Conservation (phyloP, 2,329 filamentous ascomycete genomes). For the Neoascochyta sp. region DNA sequence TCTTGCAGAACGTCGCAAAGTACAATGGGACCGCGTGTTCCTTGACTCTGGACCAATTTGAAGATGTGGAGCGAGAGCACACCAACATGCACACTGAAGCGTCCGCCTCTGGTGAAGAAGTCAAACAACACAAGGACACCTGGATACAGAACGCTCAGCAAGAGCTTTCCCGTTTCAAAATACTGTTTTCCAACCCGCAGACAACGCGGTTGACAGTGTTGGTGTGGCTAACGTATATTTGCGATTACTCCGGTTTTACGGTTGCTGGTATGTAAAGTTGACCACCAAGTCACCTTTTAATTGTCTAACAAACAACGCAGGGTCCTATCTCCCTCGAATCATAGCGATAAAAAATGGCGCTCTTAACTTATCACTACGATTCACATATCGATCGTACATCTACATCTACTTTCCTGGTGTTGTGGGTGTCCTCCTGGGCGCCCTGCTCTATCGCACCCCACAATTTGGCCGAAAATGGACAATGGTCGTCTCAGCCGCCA, state of each 20-base stretch:
- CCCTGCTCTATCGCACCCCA: constrained; percentile 46
- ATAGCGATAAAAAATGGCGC: constrained; percentile 52
- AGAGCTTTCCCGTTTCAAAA: constrained; percentile 44
- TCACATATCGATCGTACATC: constrained; percentile 54
- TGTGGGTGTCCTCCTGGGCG: constrained; percentile 50
- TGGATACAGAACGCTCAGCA: constrained; percentile 36
- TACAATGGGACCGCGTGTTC: constrained; percentile 40
- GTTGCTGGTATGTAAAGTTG: constrained; percentile 37
- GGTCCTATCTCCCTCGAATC: constrained; percentile 50
- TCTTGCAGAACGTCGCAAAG: constrained; percentile 44
- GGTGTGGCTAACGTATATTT: constrained; percentile 51
- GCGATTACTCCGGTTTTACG: constrained; percentile 51
- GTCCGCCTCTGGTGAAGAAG: constrained; percentile 31
- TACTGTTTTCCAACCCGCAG: constrained; percentile 44
- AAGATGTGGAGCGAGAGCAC: constrained; percentile 33
- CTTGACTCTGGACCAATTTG: constrained; percentile 37
- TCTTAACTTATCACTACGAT: constrained; percentile 42
- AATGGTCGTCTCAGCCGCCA: constrained; percentile 42
- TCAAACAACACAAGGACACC: constrained; percentile 28
- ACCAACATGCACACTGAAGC: constrained; percentile 15
- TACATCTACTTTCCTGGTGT: constrained; percentile 54
- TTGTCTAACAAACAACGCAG: constrained; percentile 23
- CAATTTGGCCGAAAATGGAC: constrained; percentile 46
- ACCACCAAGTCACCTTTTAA: not conserved
- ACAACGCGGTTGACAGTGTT: constrained; percentile 47